These are phyloP conservation scores for Aspergillus ostianus DNA, from an alignment of 495 filamentous ascomycete genomes.

Conservation along the genomic window DNA sequence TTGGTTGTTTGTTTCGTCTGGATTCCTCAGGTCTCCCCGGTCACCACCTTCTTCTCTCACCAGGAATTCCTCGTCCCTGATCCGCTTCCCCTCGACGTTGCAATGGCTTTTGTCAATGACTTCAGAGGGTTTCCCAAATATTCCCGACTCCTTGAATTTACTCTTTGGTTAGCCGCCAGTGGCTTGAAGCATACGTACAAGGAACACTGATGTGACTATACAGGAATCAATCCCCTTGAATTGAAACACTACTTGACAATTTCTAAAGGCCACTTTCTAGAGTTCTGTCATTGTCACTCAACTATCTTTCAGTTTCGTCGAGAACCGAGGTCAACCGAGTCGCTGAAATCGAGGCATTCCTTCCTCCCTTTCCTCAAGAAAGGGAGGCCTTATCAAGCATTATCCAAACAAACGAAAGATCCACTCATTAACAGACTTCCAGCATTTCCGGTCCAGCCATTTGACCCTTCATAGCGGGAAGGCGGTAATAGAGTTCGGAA, in stretches of 20 bases:
- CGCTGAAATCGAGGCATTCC: not conserved
- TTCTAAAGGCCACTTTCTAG: not conserved
- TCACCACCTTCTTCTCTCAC: constrained; percentile 1
- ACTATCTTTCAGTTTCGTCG: not conserved
- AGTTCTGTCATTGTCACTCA: not conserved
- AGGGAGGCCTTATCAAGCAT: not conserved
- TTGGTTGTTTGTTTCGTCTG: constrained; percentile 21
- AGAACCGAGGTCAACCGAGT: not conserved
- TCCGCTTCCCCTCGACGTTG: constrained; percentile 12
- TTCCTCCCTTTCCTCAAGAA: not conserved
- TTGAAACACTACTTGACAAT: too few species aligned
- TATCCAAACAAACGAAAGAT: not conserved
- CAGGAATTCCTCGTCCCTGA: constrained; percentile 1
- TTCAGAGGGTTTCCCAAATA: not conserved
- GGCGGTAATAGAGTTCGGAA: constrained; percentile 4
- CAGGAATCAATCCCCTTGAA: not conserved
- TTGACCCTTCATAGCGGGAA: constrained; percentile 8
- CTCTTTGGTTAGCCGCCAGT: not conserved
- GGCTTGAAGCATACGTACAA: not conserved
- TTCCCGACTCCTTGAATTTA: not conserved
- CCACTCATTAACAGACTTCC: not conserved
- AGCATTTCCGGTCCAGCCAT: not conserved
- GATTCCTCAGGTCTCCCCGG: constrained; percentile 19
- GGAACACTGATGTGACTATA: not conserved
- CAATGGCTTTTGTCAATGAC: not conserved